These are phyloP conservation scores for Phytophthora litchii DNA, from an alignment of 352 stramenopile genomes.

Conservation along the genomic window DNA sequence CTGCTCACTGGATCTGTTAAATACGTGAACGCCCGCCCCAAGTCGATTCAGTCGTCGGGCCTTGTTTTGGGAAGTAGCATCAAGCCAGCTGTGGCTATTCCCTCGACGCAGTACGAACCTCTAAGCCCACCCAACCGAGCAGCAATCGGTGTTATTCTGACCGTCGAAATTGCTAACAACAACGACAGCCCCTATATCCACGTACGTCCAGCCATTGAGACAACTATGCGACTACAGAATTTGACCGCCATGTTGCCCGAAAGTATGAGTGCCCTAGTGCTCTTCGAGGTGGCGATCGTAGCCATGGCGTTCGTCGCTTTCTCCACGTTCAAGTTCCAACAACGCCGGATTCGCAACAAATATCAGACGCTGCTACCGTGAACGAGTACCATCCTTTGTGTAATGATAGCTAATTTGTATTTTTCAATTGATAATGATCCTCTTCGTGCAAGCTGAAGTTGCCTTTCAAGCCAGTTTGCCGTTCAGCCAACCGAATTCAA, in stretches of 20 bases:
- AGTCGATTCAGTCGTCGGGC: constrained; percentile 35
- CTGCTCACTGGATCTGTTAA: constrained; percentile 41
- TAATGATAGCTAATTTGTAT: too few relatives aligned
- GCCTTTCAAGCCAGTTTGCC: constrained; percentile 20
- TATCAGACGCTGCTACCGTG: constrained; percentile 22
- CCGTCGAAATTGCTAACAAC: constrained; percentile 27
- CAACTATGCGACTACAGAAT: constrained; percentile 20
- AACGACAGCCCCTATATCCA: constrained; percentile 26
- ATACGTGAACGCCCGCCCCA: constrained; percentile 43
- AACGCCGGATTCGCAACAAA: constrained; percentile 31
- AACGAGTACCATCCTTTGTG: too few relatives aligned
- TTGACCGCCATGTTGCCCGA: constrained; percentile 23
- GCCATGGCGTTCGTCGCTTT: constrained; percentile 23
- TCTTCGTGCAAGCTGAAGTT: constrained; percentile 14
- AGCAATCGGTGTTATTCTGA: constrained; percentile 24
- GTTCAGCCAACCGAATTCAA: constrained; percentile 5
- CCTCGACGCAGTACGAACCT: constrained; percentile 4
- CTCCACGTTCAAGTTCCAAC: constrained; percentile 34
- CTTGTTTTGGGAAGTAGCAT: constrained; percentile 27
- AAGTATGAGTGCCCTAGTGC: constrained; percentile 32
- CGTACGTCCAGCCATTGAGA: constrained; percentile 10
- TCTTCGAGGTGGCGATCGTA: constrained; percentile 27
- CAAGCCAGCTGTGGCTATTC: constrained; percentile 15
- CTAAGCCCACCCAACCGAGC: constrained; percentile 12
- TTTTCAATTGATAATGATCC: too few relatives aligned